Conservation (phyloP, 306 rosid species). For the Clitoria ternatea region DNA sequence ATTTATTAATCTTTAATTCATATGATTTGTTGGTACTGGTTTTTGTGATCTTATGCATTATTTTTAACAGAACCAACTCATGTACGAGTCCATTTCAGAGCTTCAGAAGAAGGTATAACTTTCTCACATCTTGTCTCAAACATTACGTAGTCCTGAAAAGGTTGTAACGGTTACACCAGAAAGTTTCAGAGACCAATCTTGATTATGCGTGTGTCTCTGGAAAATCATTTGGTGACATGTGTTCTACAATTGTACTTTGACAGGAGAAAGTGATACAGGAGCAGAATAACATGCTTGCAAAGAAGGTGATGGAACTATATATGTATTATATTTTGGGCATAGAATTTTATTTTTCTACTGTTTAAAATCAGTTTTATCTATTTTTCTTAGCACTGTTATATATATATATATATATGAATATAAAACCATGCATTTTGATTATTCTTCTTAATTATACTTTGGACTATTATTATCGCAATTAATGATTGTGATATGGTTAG, state of each 20-base stretch:
- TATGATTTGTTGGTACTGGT: not conserved
- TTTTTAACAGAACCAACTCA: slow-evolving; percentile 65
- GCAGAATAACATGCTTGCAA: slow-evolving; percentile 66
- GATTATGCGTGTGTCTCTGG: not conserved
- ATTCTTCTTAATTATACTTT: no score
- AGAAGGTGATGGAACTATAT: no score
- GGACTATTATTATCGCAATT: no score
- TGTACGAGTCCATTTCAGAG: slow-evolving; percentile 71
- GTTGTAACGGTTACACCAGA: not conserved
- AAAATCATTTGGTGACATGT: slow-evolving; percentile 21
- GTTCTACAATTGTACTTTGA: not conserved
- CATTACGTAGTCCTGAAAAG: not conserved
- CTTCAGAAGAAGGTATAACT: slow-evolving; percentile 67
- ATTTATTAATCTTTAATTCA: not conserved
- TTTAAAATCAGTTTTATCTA: not conserved
- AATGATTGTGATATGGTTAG: no score
- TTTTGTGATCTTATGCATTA: not conserved
- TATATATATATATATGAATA: not conserved
- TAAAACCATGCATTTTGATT: not conserved
- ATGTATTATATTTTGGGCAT: no score
- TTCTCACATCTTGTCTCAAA: not conserved
- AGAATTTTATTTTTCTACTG: not conserved
- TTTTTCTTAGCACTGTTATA: not conserved
- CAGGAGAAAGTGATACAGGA: slow-evolving; percentile 69
- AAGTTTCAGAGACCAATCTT: not conserved